These are phyloP conservation scores for Suillus lakei DNA, from an alignment of 768 basidiomycete species.

Conservation along the genomic window DNA sequence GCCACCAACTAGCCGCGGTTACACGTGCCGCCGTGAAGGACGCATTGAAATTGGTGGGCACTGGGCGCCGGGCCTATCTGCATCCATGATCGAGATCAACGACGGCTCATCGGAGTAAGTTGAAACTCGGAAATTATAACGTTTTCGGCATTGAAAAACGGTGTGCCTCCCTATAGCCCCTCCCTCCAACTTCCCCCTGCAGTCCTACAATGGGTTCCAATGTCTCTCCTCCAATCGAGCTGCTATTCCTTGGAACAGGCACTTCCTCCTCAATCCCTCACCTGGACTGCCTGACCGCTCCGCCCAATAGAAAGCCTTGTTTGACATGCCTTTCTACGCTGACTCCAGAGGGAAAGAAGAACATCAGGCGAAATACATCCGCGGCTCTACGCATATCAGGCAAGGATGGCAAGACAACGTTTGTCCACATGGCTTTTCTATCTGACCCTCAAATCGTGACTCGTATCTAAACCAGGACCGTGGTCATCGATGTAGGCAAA, in stretches of 20 bases:
- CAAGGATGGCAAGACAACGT: constrained; percentile 52
- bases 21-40: constrained; percentile 9
- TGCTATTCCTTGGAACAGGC: constrained; percentile 86
- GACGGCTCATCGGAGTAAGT: constrained; percentile 3
- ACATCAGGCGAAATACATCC: constrained; percentile 84
- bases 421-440: constrained; percentile 31
- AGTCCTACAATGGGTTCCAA: constrained; percentile 1
- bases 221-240: constrained; percentile 44
- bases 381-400: constrained; percentile 59
- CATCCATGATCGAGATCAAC: constrained; percentile 7
- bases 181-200: neutral
- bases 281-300: constrained; percentile 75
- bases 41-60: constrained; percentile 5
- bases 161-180: neutral
- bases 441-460: neutral
- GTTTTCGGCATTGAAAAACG: neutral
- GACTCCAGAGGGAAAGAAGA: constrained; percentile 76
- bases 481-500: constrained; percentile 87
- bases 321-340: constrained; percentile 71
- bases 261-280: constrained; percentile 76
- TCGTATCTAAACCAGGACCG: constrained; percentile 55
- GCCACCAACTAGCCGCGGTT: neutral
- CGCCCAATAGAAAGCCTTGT: constrained; percentile 56
- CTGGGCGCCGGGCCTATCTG: too few species aligned
- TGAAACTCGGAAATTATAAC: constrained; percentile 4